Percentiles rank a stretch among this genome's conserved stretches.
Conservation (phyloP, 345 rosid genomes). For the Psidium friedrichsthalianum region DNA sequence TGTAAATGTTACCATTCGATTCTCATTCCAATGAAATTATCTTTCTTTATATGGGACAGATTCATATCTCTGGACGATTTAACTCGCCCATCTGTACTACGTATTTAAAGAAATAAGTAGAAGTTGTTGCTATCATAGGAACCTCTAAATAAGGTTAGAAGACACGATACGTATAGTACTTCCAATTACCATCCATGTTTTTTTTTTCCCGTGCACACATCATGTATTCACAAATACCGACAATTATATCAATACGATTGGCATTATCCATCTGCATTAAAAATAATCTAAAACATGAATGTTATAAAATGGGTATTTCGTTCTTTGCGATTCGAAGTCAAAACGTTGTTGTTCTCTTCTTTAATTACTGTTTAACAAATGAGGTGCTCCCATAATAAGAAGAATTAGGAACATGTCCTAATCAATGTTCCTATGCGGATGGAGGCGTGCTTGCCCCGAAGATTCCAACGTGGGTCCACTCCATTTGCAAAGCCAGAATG, state of each 20-base stretch:
- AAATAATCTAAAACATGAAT: neutral
- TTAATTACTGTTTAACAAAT: neutral
- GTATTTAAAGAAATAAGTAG: neutral
- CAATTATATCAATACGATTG: neutral
- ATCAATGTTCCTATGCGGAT: neutral
- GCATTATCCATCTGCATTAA: neutral
- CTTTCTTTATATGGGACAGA: neutral
- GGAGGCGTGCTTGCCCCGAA: neutral
- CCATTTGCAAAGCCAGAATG: neutral
- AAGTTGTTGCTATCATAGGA: accelerated
- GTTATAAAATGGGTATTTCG: neutral
- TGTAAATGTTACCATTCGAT: neutral
- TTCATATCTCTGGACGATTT: neutral
- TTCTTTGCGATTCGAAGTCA: neutral
- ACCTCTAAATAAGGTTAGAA: neutral
- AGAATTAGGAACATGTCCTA: neutral
- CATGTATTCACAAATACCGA: neutral
- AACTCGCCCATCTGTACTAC: neutral
- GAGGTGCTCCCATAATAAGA: neutral
- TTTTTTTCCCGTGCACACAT: neutral
- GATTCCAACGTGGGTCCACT: neutral
- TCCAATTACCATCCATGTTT: neutral
- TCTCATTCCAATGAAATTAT: no score
- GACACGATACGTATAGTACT: neutral
- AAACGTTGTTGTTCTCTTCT: neutral